Base-by-base conservation (phyloP, 805 yeast genomes). In the Saccharomycopsis capsularis region DNA sequence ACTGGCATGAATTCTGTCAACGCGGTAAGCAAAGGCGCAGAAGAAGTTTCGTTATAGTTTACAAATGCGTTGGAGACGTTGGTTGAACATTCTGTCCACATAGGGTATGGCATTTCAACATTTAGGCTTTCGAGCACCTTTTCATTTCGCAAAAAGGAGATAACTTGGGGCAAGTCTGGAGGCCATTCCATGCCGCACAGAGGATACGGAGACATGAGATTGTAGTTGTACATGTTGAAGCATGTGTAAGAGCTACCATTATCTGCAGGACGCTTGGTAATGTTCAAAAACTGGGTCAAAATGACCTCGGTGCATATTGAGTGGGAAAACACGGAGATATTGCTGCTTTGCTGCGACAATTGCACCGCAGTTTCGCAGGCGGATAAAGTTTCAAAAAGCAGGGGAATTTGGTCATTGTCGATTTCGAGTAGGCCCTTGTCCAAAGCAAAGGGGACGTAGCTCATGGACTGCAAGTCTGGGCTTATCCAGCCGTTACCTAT, bases 131-230 rank as follows among this genome's bases (percentile, higher is more conserved):
- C 60, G 60, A 74, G 73, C 15, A 81, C 82, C 2, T 68, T 66
- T 2, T 65, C 65, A 2, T 64, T 57, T 34, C 69, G 67, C 45
- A 85, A 70, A 60, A 81, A 85, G n/a, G 75, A 72, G 0, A 70
- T 64, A 1, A 83, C 79, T 37, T 65, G 52, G 0, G 65, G 67
- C 53, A 85, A 65, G 54, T 75, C 82, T 0, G 99, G 99, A 0
- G 99, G 99, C 95, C 95, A 85, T 60, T 81, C 78, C 73, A 75
- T 68, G 2, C 95, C 95, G 60, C 95, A 85, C 0, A 78, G 62
- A 0, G 93, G 91, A 56, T 65, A 82, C 1, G 74, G 59, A 60
- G 84, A 89, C 22, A 58, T 64, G 41, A 79, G 66, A n/a, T 79
- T 69, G 46, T 74, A 71, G 62, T 85, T 89, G 63, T 85, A 85